Conservation (phyloP, 1,284 basidiomycete species). For the Trichosporon coremiiforme region DNA sequence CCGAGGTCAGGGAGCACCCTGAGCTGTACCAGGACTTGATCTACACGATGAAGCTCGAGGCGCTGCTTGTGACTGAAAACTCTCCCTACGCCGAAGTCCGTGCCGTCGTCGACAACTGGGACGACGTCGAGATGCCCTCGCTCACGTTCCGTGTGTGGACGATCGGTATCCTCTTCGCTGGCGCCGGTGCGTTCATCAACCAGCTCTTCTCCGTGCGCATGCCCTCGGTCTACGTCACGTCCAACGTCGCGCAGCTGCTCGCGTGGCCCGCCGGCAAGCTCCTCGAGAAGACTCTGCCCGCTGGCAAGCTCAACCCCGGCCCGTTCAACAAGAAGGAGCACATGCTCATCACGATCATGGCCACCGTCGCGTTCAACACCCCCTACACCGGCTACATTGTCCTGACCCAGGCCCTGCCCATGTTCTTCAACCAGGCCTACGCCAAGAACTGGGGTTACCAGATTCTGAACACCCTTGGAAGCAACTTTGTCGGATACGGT, state of each 20-base stretch:
- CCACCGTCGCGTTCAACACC: conserved; percentile 45
- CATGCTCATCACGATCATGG: conserved; percentile 51
- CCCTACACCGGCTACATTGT: conserved; percentile 56
- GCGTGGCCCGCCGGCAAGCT: conserved; percentile 42
- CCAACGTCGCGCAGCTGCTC: conserved; percentile 44
- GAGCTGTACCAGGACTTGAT: conserved; percentile 37
- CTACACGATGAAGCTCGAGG: conserved; percentile 45
- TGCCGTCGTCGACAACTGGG: conserved; percentile 74
- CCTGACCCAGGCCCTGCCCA: conserved; percentile 43
- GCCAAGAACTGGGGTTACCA: conserved; percentile 57
- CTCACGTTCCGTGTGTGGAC: conserved; percentile 83
- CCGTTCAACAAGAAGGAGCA: conserved; percentile 60
- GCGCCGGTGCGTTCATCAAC: conserved; percentile 69
- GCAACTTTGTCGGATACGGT: conserved; percentile 60
- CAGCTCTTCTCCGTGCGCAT: conserved; percentile 57
- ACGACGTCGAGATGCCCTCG: conserved; percentile 75
- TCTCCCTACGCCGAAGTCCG: conserved; percentile 88
- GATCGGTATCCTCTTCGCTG: conserved; percentile 61
- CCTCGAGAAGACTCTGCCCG: conserved; percentile 27
- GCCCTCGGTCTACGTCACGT: conserved; percentile 39
- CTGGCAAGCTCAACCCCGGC: conserved; percentile 51
- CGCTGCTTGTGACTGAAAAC: conserved; percentile 45
- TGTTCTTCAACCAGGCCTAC: conserved; percentile 50
- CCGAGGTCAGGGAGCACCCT: conserved; percentile 36
- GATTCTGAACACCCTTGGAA: conserved; percentile 52